A percentile compares a stretch with the other conserved stretches of the same genome.
Conservation (phyloP, 1,284 basidiomycete genomes). For the Ustilago shanxiensis region DNA sequence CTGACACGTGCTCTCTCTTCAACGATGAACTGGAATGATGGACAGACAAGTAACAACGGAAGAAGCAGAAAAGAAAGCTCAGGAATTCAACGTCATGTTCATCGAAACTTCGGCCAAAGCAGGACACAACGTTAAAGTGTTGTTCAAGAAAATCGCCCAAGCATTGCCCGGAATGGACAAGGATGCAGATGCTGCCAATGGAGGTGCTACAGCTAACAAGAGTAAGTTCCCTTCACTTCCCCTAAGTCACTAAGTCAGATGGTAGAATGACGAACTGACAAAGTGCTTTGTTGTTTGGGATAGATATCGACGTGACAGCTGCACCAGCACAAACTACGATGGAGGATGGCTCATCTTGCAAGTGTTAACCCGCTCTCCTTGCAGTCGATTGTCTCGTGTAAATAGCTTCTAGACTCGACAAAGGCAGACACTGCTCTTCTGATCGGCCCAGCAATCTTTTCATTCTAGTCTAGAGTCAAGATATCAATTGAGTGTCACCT, state of each 20-base stretch:
- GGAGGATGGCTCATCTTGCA: constrained; percentile 59
- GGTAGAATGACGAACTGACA: background rate
- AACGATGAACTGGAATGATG: background rate
- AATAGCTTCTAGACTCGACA: background rate
- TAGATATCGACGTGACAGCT: constrained; percentile 61
- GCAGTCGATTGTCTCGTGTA: background rate
- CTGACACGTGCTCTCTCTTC: no score
- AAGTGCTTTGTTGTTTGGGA: background rate
- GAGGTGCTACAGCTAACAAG: constrained; percentile 46
- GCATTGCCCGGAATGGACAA: constrained; percentile 95
- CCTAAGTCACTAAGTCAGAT: background rate
- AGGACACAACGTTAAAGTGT: constrained; percentile 97
- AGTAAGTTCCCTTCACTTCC: constrained; percentile 24
- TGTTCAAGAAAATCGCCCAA: constrained; percentile 99
- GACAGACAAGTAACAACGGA: constrained; percentile 94
- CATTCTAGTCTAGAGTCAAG: background rate
- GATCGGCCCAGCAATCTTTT: no score
- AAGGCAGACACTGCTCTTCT: background rate
- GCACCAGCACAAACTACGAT: constrained; percentile 53
- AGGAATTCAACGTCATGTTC: constrained; percentile 94
- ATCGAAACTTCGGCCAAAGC: constrained; percentile 99
- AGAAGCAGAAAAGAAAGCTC: constrained; percentile 93
- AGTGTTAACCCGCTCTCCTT: no score
- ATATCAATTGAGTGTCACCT: no score
- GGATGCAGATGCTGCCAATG: constrained; percentile 75